phyloP scores from a whole-genome alignment of 1,284 basidiomycete species.

The Ganoderma lucidum region DNA sequence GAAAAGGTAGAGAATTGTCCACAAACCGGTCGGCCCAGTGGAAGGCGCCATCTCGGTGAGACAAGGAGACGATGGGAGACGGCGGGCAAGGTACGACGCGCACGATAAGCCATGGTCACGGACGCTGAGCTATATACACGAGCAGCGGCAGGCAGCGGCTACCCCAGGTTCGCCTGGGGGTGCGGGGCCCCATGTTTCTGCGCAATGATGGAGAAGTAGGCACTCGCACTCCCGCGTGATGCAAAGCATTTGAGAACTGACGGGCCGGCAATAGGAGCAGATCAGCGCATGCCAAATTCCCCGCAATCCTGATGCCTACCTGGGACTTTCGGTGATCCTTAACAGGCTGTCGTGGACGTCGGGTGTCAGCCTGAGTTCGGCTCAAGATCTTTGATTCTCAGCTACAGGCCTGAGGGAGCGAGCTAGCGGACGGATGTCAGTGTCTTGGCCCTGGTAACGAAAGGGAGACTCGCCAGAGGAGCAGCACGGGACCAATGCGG shows the following conservation, averaged over 20 bases:
- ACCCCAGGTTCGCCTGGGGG: neutral
- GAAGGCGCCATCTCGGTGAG: constrained; percentile 29
- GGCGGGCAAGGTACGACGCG: constrained; percentile 12
- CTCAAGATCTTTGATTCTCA: neutral
- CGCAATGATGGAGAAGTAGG: constrained; percentile 27
- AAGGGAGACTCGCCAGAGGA: neutral
- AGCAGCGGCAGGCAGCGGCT: neutral
- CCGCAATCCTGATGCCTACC: constrained; percentile 10
- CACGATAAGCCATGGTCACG: constrained; percentile 18
- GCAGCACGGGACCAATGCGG: neutral
- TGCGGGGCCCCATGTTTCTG: constrained; percentile 31
- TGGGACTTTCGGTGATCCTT: neutral
- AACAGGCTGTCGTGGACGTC: neutral
- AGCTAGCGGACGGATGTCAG: neutral
- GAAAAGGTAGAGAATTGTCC: neutral
- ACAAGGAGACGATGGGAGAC: constrained; percentile 19
- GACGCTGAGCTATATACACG: constrained; percentile 27
- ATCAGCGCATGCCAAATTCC: constrained; percentile 19
- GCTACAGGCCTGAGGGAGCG: neutral
- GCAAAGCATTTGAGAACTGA: constrained; percentile 18
- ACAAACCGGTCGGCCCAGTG: constrained; percentile 48
- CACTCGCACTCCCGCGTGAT: constrained; percentile 32
- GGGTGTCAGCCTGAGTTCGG: neutral
- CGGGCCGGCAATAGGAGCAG: constrained; percentile 21
- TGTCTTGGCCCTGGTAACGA: neutral